phyloP scores from a whole-genome alignment of 306 rosid species.

The Acacia crassicarpa region DNA sequence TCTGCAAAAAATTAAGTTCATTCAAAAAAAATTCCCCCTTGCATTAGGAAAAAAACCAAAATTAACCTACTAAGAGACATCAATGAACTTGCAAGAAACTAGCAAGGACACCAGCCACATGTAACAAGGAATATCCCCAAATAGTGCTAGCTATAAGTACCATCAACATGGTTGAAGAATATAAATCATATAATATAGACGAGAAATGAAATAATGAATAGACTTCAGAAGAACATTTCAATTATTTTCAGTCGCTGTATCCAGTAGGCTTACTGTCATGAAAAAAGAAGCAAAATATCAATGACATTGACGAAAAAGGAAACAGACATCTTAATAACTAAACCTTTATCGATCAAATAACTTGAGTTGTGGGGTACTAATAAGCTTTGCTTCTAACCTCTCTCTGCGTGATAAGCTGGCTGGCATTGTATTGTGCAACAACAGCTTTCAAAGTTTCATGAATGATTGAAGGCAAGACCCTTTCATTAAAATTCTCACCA shows the following conservation, averaged over 20 bases:
- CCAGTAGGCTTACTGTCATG: not conserved
- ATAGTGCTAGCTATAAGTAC: no score
- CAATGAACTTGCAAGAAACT: not conserved
- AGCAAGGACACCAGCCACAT: not conserved
- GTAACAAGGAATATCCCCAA: not conserved
- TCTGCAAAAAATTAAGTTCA: constrained; percentile 37
- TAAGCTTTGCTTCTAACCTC: constrained; percentile 50
- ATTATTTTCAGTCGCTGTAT: not conserved
- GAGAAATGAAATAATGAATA: not conserved
- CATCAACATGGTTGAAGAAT: not conserved
- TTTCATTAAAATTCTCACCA: constrained; percentile 70
- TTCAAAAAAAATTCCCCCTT: not conserved
- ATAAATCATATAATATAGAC: not conserved
- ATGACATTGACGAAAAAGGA: not conserved
- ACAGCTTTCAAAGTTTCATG: constrained; percentile 90
- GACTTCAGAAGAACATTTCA: not conserved
- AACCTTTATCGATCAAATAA: not conserved
- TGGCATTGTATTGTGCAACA: constrained; percentile 85
- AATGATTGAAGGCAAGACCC: constrained; percentile 78
- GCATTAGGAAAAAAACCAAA: not conserved
- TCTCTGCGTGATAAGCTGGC: constrained; percentile 92
- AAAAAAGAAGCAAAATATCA: not conserved
- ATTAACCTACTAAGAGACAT: not conserved
- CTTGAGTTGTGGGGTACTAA: not conserved
- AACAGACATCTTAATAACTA: not conserved